Base-by-base conservation (phyloP, 108 stramenopile species). In the Pinguiococcus pyrenoidosus region DNA sequence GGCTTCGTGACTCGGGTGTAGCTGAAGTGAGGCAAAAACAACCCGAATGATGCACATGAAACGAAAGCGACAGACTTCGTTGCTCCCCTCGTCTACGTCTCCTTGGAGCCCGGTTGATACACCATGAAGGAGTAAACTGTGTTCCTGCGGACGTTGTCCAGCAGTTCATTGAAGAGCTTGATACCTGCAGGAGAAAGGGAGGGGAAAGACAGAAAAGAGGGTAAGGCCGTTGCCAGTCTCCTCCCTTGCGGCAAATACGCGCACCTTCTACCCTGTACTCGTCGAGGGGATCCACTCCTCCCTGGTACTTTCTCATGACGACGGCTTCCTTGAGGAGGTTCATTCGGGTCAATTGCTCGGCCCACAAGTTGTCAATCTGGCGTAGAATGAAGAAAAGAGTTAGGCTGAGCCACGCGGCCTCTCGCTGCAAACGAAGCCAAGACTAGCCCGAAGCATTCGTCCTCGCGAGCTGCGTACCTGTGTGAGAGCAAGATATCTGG, bases 101-200 rank as follows among this genome's bases (percentile, higher is more conserved):
- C 13, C 13, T 35, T 13, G 13, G 34, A 35, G 13, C 13, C 13
- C 16, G 64, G 64, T 7, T 64, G 56, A 54, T 66, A 66, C 29
- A 63, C 50, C 27, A 64, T 56, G 14, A 66, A 29, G 9, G 64
- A 66, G 46, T 64, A 66, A 0, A 66, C 61, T 16, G 64, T 59
- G 46, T 66, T 66, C 23, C 64, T 24, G n/a, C 64, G 20, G 0
- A 64, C 52, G 28, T 63, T 63, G 36, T 56, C 64, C 23, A 66
- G 25, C 45, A 66, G 26, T 12, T 62, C 56, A 8, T 37, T 13
- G 49, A 64, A 66, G 29, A 66, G 46, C 21, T 58, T 55, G 25
- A 26, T 28, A 17, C 61, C 59, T 59, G 37, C 36, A 48, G 6
- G 5, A 22, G 14, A 48, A 16, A 38, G 47, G 6, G 14, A 29